Percentiles rank a stretch among this genome's conserved stretches.
These are phyloP conservation scores for Linanthus parryae DNA, from an alignment of 148 eudicot species.

Conservation along the genomic window DNA sequence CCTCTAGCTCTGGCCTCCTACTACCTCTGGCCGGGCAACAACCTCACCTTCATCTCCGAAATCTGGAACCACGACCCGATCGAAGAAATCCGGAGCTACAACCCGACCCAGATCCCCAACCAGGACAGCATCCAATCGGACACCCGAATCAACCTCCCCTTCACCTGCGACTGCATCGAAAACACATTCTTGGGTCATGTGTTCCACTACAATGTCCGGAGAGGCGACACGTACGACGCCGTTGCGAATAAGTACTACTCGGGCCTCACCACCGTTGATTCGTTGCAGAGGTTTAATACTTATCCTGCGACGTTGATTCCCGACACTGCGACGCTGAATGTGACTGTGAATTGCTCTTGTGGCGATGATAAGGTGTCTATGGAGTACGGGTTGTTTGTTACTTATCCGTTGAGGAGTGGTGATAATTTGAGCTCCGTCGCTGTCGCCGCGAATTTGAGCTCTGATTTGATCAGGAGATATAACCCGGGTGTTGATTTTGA, in stretches of 20 bases:
- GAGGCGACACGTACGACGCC: conserved; percentile 35
- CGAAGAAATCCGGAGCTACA: conserved; percentile 27
- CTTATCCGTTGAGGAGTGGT: conserved; percentile 55
- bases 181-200: conserved; percentile 40
- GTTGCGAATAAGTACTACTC: conserved; percentile 37
- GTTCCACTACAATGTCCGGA: conserved; percentile 23
- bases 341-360: conserved; percentile 74
- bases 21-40: conserved; percentile 16
- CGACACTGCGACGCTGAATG: conserved; percentile 27
- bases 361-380: conserved; percentile 56
- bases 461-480: conserved; percentile 47
- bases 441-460: conserved; percentile 24
- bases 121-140: conserved; percentile 17
- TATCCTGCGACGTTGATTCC: conserved; percentile 32
- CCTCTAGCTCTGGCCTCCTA: conserved; percentile 47
- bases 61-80: neutral
- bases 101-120: conserved; percentile 28
- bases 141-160: conserved; percentile 45
- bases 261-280: conserved; percentile 41
- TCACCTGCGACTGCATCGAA: conserved; percentile 53
- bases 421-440: conserved; percentile 40
- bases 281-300: conserved; percentile 32
- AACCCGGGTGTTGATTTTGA: conserved; percentile 51
- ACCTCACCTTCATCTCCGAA: conserved; percentile 21
- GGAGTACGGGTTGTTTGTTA: conserved; percentile 68